phyloP scores from a whole-genome alignment of 768 basidiomycete species.

The Mycena amicta region DNA sequence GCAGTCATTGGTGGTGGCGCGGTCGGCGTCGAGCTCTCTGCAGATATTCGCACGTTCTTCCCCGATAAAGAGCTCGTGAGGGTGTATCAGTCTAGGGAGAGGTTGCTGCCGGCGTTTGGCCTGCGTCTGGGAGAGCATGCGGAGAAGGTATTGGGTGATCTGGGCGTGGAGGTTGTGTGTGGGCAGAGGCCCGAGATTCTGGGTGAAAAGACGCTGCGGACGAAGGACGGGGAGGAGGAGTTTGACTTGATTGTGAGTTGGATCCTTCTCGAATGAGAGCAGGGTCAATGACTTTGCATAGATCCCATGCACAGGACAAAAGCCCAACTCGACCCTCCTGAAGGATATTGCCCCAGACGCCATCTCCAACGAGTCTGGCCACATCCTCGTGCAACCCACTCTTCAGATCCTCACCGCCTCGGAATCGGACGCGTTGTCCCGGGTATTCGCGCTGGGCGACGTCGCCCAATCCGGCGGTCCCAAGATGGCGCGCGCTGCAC shows the following conservation, averaged over 20 bases:
- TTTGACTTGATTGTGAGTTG: conserved; percentile 7
- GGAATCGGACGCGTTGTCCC: not conserved
- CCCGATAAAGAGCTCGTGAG: conserved; percentile 5
- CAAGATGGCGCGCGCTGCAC: not conserved
- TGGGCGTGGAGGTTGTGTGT: not conserved
- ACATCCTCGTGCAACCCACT: conserved; percentile 6
- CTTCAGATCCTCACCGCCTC: not conserved
- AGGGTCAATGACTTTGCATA: not conserved
- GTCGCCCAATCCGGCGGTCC: conserved; percentile 4
- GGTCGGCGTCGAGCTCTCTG: conserved; percentile 6
- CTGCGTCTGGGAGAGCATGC: conserved; percentile 2
- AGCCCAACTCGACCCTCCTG: conserved; percentile 1
- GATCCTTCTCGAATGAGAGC: not conserved
- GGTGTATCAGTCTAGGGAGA: conserved; percentile 1
- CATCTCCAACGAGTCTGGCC: not conserved
- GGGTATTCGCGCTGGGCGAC: conserved; percentile 7
- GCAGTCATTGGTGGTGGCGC: conserved; percentile 7
- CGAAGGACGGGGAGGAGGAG: not conserved
- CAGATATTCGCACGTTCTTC: conserved; percentile 11
- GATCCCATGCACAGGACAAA: conserved; percentile 8
- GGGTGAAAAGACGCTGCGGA: not conserved
- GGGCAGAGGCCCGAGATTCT: conserved; percentile 1
- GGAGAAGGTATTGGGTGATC: not conserved
- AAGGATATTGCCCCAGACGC: not conserved
- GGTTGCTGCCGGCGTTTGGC: conserved; percentile 1